Conservation (phyloP, 2,329 filamentous ascomycete genomes). For the Fonsecaea pedrosoi region DNA sequence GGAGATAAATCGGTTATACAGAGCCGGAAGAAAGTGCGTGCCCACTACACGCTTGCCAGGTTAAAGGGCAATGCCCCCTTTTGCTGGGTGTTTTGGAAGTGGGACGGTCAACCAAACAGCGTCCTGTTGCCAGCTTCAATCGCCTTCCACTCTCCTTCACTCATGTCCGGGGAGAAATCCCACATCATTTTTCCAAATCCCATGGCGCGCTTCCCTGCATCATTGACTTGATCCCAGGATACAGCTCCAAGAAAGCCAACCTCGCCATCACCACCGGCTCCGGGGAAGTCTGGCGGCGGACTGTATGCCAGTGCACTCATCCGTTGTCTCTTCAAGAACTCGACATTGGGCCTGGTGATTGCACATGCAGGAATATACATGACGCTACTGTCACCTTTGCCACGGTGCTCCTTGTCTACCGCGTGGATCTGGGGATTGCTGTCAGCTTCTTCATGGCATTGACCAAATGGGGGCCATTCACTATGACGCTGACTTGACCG, state of each 20-base stretch:
- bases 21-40: not conserved
- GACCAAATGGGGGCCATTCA: not conserved
- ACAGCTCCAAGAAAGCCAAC: constrained; percentile 48
- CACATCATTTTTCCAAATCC: constrained; percentile 60
- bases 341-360: constrained; percentile 74
- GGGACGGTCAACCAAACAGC: constrained; percentile 51
- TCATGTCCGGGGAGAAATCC: constrained; percentile 55
- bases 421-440: constrained; percentile 60
- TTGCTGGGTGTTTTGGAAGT: not conserved
- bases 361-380: constrained; percentile 90
- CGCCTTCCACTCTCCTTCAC: constrained; percentile 58
- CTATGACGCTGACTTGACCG: not conserved
- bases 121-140: constrained; percentile 61
- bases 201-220: constrained; percentile 62
- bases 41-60: not conserved
- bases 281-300: constrained; percentile 74
- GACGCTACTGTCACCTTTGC: constrained; percentile 77
- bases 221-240: constrained; percentile 48
- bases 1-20: not conserved
- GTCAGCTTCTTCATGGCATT: not conserved
- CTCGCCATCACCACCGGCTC: constrained; percentile 55
- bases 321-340: constrained; percentile 73
- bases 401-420: constrained; percentile 79
- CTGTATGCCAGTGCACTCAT: constrained; percentile 72
- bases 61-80: not conserved